phyloP scores from a whole-genome alignment of 257 asterid species.

The Nemophila menziesii region DNA sequence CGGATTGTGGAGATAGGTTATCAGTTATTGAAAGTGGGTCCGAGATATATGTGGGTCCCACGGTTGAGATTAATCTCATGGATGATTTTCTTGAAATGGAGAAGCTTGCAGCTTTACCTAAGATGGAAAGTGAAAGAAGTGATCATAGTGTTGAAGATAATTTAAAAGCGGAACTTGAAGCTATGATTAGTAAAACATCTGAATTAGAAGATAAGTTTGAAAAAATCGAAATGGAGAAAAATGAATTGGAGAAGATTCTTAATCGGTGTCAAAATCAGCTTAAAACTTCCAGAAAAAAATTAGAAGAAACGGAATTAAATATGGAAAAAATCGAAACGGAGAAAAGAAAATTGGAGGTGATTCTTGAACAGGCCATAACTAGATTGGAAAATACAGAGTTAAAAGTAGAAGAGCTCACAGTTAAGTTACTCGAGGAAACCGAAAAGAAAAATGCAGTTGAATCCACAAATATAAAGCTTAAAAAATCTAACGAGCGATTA shows the following conservation, averaged over 20 bases:
- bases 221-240: conserved; percentile 40
- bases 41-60: conserved; percentile 25
- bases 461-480: conserved; percentile 24
- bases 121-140: conserved; percentile 12
- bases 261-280: conserved; percentile 34
- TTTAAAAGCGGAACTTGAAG: conserved; percentile 28
- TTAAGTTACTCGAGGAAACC: conserved; percentile 32
- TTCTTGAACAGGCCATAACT: too few species aligned
- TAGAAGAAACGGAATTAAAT: conserved; percentile 31
- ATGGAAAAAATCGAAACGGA: too few species aligned
- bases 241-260: conserved; percentile 35
- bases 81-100: conserved; percentile 96
- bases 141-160: conserved; percentile 13
- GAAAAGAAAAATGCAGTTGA: conserved; percentile 37
- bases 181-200: conserved; percentile 11
- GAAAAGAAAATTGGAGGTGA: too few species aligned
- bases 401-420: conserved; percentile 27
- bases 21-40: conserved; percentile 19
- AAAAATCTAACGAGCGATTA: conserved; percentile 26
- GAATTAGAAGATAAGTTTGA: conserved; percentile 45
- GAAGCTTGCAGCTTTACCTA: conserved; percentile 47
- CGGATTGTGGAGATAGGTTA: conserved; percentile 45
- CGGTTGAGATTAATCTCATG: conserved; percentile 61
- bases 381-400: conserved; percentile 34
- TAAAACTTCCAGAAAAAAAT: conserved; percentile 36